Base-by-base conservation (phyloP, 208 protist genomes). In the Naegleria fowleri region DNA sequence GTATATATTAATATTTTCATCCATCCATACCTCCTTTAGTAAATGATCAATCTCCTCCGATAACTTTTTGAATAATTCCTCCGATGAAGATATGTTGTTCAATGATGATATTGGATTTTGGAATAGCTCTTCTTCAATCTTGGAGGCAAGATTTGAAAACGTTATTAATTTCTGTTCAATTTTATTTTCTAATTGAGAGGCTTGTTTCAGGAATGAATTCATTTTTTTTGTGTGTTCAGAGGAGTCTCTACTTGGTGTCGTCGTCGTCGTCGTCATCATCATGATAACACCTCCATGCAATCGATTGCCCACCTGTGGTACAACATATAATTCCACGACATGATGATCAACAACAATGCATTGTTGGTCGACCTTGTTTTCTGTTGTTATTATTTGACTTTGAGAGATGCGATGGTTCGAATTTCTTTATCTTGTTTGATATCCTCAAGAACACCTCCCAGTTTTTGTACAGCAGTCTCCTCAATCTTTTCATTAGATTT, bases 1-100 rank as follows among this genome's bases (percentile, higher is more conserved):
- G 67, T 33, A 11, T 36, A n/a, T 19, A 58, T 58, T 58, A 58
- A 58, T 58, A 67, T 3, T 67, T 29, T 1, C 13, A 67, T 67
- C 13, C 55, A 67, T 67, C 43, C 76, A 41, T 41, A 84, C 76
- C 76, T 84, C 38, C 33, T 40, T 84, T 41, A 84, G 29, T 84
- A 84, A 84, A 15, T 84, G 76, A 15, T 84, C 76, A 84, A 84
- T 84, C 15, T 84, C 76, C 76, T 41, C 76, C 76, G 76, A 38
- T 41, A 84, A 3, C 15, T 11, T 36, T 40, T 84, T 33, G 15
- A 33, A 84, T 11, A 84, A 84, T 33, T 84, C 25, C 15, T 84
- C 76, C 2, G 55, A 67, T 67, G 55, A 29, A 29, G 55, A 67
- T 22, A 67, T 67, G 15, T 84, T 84, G 38, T 84, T 84, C n/a